phyloP scores from a whole-genome alignment of 2,329 filamentous ascomycete species.

The Stromatinia cepivora region DNA sequence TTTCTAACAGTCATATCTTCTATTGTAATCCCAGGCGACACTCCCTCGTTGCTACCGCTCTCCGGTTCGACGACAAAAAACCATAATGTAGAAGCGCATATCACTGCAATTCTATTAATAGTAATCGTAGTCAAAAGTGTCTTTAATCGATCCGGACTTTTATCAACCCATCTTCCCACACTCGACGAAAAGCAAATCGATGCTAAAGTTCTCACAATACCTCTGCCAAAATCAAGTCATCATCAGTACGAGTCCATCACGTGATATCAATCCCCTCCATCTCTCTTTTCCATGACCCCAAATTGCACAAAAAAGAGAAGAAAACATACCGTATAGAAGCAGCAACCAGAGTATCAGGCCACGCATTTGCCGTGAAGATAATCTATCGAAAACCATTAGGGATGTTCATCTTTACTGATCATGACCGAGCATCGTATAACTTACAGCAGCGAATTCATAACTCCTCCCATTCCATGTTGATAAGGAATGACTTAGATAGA shows the following conservation, averaged over 20 bases:
- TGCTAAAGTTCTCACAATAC: slow-evolving; percentile 42
- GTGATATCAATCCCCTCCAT: slow-evolving; percentile 15
- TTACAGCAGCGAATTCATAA: slow-evolving; percentile 42
- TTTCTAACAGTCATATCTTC: neutral
- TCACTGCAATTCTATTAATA: slow-evolving; percentile 46
- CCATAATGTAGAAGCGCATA: slow-evolving; percentile 46
- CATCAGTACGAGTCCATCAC: slow-evolving; percentile 22
- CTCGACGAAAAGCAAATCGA: slow-evolving; percentile 47
- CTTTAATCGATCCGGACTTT: slow-evolving; percentile 44
- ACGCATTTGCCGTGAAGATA: slow-evolving; percentile 54
- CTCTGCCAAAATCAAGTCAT: slow-evolving; percentile 30
- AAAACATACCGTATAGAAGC: slow-evolving; percentile 44
- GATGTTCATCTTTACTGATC: slow-evolving; percentile 48
- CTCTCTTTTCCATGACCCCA: neutral
- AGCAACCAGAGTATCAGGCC: slow-evolving; percentile 46
- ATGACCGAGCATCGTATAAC: slow-evolving; percentile 38
- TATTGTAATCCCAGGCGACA: neutral
- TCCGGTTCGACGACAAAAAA: slow-evolving; percentile 40
- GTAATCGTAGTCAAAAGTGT: slow-evolving; percentile 47
- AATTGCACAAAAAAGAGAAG: neutral
- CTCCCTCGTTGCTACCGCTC: neutral
- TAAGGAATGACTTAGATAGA: slow-evolving; percentile 55
- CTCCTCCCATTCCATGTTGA: slow-evolving; percentile 59
- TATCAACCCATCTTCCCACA: slow-evolving; percentile 47
- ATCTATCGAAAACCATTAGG: slow-evolving; percentile 43